These are phyloP conservation scores for Ophiostoma ulmi DNA, from an alignment of 2,329 filamentous ascomycete genomes.

Conservation along the genomic window DNA sequence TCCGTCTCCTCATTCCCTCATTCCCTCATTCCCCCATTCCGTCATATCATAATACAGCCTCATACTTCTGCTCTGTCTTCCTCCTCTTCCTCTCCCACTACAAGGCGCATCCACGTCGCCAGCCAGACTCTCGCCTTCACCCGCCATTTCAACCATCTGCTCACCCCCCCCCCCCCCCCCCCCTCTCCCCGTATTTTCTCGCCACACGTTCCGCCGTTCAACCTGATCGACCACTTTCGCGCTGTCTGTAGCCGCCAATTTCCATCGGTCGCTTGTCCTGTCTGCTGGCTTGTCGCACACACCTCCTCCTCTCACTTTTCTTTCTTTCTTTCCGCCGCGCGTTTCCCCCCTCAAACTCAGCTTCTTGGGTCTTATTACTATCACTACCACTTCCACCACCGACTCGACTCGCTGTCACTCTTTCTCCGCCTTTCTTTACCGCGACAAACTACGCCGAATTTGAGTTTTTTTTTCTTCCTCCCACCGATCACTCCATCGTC, in stretches of 20 bases:
- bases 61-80: not conserved
- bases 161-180: not conserved
- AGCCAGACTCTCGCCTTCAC: not conserved
- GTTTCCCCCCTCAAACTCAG: conserved; percentile 1
- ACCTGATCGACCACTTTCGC: conserved; percentile 6
- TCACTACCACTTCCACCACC: not conserved
- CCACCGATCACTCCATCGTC: not conserved
- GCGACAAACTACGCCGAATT: not conserved
- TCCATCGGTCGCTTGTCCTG: conserved; percentile 5
- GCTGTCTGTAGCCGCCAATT: conserved; percentile 13
- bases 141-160: not conserved
- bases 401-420: not conserved
- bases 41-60: too few relatives aligned
- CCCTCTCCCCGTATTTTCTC: conserved; percentile 3
- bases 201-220: conserved; percentile 12
- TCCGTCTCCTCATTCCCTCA: too few relatives aligned
- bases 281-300: conserved; percentile 16
- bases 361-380: not conserved
- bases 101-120: not conserved
- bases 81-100: not conserved
- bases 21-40: too few relatives aligned
- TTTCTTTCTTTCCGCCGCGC: conserved; percentile 3
- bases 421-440: not conserved
- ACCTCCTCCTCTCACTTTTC: conserved; percentile 9
- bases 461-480: not conserved